Base-by-base conservation (phyloP, 306 rosid species). In the Ochetophila trinervis region DNA sequence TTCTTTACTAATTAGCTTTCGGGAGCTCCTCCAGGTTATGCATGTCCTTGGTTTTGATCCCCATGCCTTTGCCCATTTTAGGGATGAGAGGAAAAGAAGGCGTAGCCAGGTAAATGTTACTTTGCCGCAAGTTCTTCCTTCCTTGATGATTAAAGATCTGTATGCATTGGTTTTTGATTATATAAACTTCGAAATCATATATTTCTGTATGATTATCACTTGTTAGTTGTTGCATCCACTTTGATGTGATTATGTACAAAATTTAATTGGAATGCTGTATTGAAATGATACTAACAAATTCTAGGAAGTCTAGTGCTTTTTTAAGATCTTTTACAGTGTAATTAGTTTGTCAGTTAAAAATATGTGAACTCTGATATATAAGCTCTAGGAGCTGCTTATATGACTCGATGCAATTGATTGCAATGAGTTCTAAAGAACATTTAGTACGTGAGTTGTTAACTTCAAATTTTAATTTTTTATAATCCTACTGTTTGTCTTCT, bases 21-120 rank as follows among this genome's bases (percentile, higher is more conserved):
- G 62, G 63, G 36, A 52, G 69, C 44, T 57, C 34, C 70, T 84
- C 49, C 89, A 93, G 98, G 98, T 93, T 65, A 88, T 93, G 90
- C 99, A 93, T 64, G 97, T 93, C 74, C 99, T 93, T 47, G 99
- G 99, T 69, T 93, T 93, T 57, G 99, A 93, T 78, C 99, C 99
- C 44, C 99, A 93, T 70, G 99, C 99, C 62, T 93, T 93, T 74
- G 77, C 94, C 77, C 99, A 93, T 80, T 93, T 93, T 82, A 84
- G 99, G 82, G 99, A 93, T 77, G 99, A 90, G 74, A 84, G 97
- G 81, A 90, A 90, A 84, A 84, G 95, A 75, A 83, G 97, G 37
- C 99, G 90, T 20, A 78, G 75, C 77, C 79, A 84, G 90, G 99
- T 93, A 79, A 56, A n/a, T 9, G 60, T 32, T 61, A 21, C 67